Conservation (phyloP, 306 rosid species). For the Cyclanthera cordifolia region DNA sequence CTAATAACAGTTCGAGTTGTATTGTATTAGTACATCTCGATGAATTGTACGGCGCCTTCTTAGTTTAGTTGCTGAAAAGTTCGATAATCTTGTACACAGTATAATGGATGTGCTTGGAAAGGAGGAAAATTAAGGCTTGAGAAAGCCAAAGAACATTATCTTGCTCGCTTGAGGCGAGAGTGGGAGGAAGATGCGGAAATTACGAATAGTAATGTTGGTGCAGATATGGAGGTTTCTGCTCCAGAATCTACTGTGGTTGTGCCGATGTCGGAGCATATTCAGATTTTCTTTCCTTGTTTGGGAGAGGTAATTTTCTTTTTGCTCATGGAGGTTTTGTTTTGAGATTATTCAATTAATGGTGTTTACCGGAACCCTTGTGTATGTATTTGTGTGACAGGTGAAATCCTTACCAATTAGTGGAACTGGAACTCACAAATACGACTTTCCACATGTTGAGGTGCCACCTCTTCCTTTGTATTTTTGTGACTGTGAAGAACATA, state of each 20-base stretch:
- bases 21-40: neutral
- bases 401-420: constrained; percentile 73
- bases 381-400: constrained; percentile 35
- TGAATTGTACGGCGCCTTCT: neutral
- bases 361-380: neutral
- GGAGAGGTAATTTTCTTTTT: constrained; percentile 34
- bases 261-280: constrained; percentile 25
- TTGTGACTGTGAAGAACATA: constrained; percentile 92
- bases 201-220: constrained; percentile 9
- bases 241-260: constrained; percentile 17
- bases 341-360: neutral
- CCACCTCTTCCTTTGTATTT: constrained; percentile 64
- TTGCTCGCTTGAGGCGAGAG: constrained; percentile 45
- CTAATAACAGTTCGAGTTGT: neutral
- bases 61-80: neutral
- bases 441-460: constrained; percentile 65
- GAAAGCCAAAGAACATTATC: constrained; percentile 75
- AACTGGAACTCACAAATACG: constrained; percentile 85
- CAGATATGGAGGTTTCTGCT: constrained; percentile 1
- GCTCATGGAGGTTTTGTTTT: neutral
- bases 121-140: constrained; percentile 74
- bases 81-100: constrained; percentile 29
- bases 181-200: constrained; percentile 42
- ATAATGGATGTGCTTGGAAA: constrained; percentile 91
- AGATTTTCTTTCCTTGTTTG: constrained; percentile 55